Percentiles rank a stretch among this genome's conserved stretches.
Conservation (phyloP, 352 stramenopile genomes). For the Aphanomyces euteiches region DNA sequence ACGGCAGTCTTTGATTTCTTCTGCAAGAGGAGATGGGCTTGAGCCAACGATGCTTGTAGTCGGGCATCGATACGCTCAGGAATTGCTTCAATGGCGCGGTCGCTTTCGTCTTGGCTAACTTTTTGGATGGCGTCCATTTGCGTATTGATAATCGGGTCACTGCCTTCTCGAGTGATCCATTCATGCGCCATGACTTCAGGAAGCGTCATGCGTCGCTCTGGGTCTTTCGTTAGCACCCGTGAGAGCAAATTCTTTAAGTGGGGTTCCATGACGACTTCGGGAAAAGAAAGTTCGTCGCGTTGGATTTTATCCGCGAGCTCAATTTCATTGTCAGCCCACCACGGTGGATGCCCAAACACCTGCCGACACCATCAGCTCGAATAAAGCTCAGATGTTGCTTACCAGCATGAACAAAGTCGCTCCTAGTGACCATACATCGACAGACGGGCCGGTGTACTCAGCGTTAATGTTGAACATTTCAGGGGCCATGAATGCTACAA, state of each 20-base stretch:
- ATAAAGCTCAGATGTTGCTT: background rate
- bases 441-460: conserved; percentile 78
- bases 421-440: conserved; percentile 87
- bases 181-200: conserved; percentile 86
- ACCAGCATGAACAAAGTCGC: conserved; percentile 92
- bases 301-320: conserved; percentile 79
- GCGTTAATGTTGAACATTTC: conserved; percentile 89
- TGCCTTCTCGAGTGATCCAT: conserved; percentile 91
- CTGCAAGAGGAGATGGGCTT: conserved; percentile 78
- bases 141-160: conserved; percentile 62
- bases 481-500: conserved; percentile 82
- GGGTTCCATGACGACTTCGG: conserved; percentile 69
- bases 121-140: conserved; percentile 50
- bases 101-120: conserved; percentile 78
- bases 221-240: conserved; percentile 89
- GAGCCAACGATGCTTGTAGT: conserved; percentile 60
- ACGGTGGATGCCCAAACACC: conserved; percentile 82
- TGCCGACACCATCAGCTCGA: conserved; percentile 22
- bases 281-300: conserved; percentile 83
- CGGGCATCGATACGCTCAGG: conserved; percentile 78
- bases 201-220: conserved; percentile 69
- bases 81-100: conserved; percentile 83
- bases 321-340: conserved; percentile 89
- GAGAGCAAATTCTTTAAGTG: conserved; percentile 89
- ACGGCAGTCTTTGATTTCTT: conserved; percentile 44